Conservation (phyloP, 768 basidiomycete species). For the Phaffia australis region DNA sequence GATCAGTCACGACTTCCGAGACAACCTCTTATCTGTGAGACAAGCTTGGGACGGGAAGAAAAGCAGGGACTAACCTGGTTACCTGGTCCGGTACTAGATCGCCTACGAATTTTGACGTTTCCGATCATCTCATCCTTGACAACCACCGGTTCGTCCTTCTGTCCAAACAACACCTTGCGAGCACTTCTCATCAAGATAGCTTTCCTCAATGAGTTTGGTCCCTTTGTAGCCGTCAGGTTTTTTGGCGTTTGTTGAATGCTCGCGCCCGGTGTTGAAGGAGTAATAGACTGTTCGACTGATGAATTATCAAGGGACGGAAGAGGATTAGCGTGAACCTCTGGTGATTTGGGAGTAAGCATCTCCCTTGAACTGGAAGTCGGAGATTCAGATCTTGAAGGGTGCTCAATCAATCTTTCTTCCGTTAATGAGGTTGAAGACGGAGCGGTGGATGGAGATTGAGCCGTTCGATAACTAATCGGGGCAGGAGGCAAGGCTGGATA, state of each 20-base stretch:
- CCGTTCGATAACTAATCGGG: not conserved
- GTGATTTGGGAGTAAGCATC: too few species aligned
- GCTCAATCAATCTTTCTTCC: not conserved
- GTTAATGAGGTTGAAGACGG: too few species aligned
- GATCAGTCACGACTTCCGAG: too few species aligned
- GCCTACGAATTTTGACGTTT: too few species aligned
- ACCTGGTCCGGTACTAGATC: too few species aligned
- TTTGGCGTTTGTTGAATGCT: constrained; percentile 6
- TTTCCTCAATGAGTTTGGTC: constrained; percentile 12
- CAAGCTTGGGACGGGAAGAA: too few species aligned
- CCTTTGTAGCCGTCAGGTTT: not conserved
- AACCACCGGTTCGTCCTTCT: not conserved
- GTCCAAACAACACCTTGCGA: constrained; percentile 10
- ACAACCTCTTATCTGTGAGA: too few species aligned
- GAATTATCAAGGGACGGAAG: too few species aligned
- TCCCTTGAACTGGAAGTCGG: not conserved
- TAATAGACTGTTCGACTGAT: too few species aligned
- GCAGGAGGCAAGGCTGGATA: not conserved
- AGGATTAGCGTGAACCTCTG: too few species aligned
- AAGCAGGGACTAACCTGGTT: too few species aligned
- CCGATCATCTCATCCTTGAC: not conserved
- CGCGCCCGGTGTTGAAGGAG: not conserved
- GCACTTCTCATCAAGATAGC: constrained; percentile 22
- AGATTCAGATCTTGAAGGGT: not conserved
- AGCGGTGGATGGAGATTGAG: not conserved